Conservation (phyloP, 106 monocot genomes). For the Phalaenopsis equestris region DNA sequence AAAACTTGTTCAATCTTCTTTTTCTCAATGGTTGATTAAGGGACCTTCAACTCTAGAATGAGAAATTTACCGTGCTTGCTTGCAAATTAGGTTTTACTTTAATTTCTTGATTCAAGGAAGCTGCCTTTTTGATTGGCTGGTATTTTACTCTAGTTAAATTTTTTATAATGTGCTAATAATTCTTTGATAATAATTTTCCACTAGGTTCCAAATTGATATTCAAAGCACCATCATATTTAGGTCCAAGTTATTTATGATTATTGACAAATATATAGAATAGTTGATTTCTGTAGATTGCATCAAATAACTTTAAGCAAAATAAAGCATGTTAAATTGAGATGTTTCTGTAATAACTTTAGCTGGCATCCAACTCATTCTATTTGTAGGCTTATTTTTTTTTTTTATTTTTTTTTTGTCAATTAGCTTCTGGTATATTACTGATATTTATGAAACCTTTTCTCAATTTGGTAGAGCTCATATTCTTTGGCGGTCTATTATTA, state of each 20-base stretch:
- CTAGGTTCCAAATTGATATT: background rate
- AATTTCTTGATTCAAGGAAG: background rate
- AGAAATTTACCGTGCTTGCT: background rate
- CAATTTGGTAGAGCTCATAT: background rate
- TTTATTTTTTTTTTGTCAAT: background rate
- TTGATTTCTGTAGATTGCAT: background rate
- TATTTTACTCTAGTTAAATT: too few species aligned
- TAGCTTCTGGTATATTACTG: background rate
- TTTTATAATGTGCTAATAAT: background rate
- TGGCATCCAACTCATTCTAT: background rate
- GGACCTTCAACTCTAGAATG: background rate
- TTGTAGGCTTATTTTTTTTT: too few species aligned
- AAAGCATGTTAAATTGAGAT: background rate
- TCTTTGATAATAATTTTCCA: background rate
- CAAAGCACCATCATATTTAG: background rate
- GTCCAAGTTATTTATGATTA: background rate
- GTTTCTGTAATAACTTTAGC: background rate
- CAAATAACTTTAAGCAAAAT: background rate
- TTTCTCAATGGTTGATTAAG: background rate
- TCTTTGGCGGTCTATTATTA: background rate
- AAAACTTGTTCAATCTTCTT: background rate
- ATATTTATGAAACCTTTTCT: background rate
- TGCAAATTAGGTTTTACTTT: background rate
- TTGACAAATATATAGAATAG: background rate
- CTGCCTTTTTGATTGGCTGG: background rate